A percentile compares a stretch with the other conserved stretches of the same genome.
Evolutionary conservation across 345 rosid genomes (phyloP).

Genomic region (Carallia pectinifolia): DNA sequence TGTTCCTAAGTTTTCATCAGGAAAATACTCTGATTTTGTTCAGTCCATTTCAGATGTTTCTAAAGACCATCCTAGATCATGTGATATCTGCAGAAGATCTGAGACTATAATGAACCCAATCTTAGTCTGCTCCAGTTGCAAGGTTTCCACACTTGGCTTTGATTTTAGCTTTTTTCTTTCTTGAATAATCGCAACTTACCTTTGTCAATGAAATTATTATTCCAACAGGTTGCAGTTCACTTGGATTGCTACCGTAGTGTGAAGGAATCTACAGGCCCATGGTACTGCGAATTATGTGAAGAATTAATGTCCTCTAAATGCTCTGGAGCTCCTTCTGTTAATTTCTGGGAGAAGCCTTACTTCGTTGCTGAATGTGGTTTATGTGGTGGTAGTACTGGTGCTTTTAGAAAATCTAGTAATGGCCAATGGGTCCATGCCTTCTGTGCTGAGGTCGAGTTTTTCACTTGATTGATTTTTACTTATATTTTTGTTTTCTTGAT

Average conservation of each 20-base stretch:
- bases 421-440: slow-evolving; percentile 93
- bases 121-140: slow-evolving; percentile 89
- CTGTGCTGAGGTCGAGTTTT: slow-evolving; percentile 80
- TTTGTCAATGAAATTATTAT: slow-evolving; percentile 27
- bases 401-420: slow-evolving; percentile 76
- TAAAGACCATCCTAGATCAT: slow-evolving; percentile 66
- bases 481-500: background rate
- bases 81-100: slow-evolving; percentile 89
- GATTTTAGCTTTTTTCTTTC: background rate
- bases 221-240: slow-evolving; percentile 82
- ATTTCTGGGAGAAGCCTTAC: slow-evolving; percentile 65
- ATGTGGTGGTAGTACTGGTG: slow-evolving; percentile 94
- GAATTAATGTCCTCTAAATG: slow-evolving; percentile 54
- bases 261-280: slow-evolving; percentile 80
- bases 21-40: slow-evolving; percentile 55
- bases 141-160: slow-evolving; percentile 45
- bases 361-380: slow-evolving; percentile 65
- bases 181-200: background rate
- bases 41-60: slow-evolving; percentile 50
- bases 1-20: slow-evolving; percentile 50
- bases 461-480: no score
- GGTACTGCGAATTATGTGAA: slow-evolving; percentile 93
- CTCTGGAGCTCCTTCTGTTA: slow-evolving; percentile 52
- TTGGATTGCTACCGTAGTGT: slow-evolving; percentile 88
- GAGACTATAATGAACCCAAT: slow-evolving; percentile 83